These are phyloP conservation scores for Metarhizium sp. DNA, from an alignment of 2,329 filamentous ascomycete genomes.

Conservation along the genomic window DNA sequence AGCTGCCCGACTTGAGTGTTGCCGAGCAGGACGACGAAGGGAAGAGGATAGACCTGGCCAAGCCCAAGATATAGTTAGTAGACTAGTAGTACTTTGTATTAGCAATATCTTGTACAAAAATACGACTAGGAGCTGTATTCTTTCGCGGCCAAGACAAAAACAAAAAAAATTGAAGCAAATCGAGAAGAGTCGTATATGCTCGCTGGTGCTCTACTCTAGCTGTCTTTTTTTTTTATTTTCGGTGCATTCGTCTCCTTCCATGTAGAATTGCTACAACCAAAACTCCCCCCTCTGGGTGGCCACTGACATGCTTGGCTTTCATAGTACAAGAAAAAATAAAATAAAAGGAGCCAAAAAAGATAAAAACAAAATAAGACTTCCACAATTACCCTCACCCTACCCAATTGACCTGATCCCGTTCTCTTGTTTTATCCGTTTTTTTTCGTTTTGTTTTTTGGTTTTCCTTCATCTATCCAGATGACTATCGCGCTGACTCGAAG, in stretches of 20 bases:
- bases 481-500: conserved; percentile 29
- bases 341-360: neutral
- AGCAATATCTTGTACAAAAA: too few relatives aligned
- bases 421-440: neutral
- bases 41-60: conserved; percentile 44
- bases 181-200: neutral
- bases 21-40: conserved; percentile 76
- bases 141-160: too few relatives aligned
- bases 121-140: too few relatives aligned
- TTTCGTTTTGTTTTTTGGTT: neutral
- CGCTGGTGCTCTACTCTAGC: neutral
- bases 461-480: conserved; percentile 7
- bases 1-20: conserved; percentile 61
- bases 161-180: neutral
- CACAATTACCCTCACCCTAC: neutral
- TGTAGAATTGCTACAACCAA: neutral
- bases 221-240: neutral
- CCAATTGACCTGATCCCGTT: conserved; percentile 5
- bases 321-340: neutral
- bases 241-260: neutral
- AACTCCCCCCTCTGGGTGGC: neutral
- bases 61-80: conserved; percentile 27
- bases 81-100: too few relatives aligned
- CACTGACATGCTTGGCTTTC: neutral
- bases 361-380: conserved; percentile 3